phyloP scores from a whole-genome alignment of 352 stramenopile genomes.

The Pythium grandisporangium region DNA sequence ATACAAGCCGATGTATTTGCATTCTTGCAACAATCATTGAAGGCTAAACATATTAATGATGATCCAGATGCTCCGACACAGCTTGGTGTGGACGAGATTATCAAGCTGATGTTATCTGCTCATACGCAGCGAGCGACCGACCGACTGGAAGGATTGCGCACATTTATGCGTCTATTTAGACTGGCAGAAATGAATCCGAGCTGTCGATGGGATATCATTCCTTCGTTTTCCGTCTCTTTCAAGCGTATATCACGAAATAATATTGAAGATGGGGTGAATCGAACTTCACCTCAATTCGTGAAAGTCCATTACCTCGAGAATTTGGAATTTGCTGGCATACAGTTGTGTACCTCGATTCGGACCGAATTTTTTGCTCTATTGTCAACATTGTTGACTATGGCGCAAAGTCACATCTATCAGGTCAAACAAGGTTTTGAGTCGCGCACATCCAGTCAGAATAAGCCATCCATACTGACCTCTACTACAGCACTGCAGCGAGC shows the following conservation, averaged over 20 bases:
- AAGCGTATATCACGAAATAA: slow-evolving; percentile 22
- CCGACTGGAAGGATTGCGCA: slow-evolving; percentile 56
- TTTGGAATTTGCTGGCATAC: slow-evolving; percentile 56
- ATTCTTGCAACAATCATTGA: slow-evolving; percentile 44
- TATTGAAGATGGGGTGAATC: neutral
- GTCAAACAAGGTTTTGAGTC: slow-evolving; percentile 4
- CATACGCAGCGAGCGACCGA: slow-evolving; percentile 37
- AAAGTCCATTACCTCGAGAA: slow-evolving; percentile 76
- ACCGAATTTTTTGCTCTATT: slow-evolving; percentile 66
- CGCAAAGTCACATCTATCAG: slow-evolving; percentile 8
- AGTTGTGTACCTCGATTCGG: slow-evolving; percentile 29
- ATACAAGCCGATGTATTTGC: slow-evolving; percentile 74
- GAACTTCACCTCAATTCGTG: slow-evolving; percentile 9
- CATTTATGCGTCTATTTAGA: slow-evolving; percentile 47
- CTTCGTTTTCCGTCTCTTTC: slow-evolving; percentile 65
- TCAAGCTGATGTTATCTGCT: slow-evolving; percentile 31
- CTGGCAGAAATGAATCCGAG: slow-evolving; percentile 43
- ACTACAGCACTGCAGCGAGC: slow-evolving; percentile 41
- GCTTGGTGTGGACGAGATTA: slow-evolving; percentile 42
- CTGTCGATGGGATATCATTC: slow-evolving; percentile 62
- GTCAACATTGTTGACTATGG: slow-evolving; percentile 32
- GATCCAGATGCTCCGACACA: too few relatives aligned
- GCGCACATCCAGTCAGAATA: neutral
- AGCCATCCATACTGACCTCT: too few relatives aligned
- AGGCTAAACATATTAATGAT: too few relatives aligned